Evolutionary conservation across 768 basidiomycete species (phyloP).

Genomic region (Flagelloscypha sp.): DNA sequence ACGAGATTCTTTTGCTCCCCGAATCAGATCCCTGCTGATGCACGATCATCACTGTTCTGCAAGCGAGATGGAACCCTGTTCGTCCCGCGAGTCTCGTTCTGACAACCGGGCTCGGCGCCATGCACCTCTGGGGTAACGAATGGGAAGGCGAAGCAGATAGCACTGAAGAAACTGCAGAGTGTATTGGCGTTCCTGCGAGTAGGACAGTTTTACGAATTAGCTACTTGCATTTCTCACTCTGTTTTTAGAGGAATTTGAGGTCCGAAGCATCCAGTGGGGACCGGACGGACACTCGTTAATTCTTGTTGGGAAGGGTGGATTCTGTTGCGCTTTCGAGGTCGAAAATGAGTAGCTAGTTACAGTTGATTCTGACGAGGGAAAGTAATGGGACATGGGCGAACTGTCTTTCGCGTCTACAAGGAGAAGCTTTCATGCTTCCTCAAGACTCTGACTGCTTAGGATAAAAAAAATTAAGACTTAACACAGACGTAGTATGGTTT

Average conservation of each 20-base stretch:
- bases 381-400: no score
- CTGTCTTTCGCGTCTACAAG: no score
- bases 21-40: slow-evolving; percentile 55
- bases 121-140: slow-evolving; percentile 81
- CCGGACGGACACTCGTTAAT: slow-evolving; percentile 81
- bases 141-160: slow-evolving; percentile 53
- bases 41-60: slow-evolving; percentile 56
- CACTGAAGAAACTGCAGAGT: slow-evolving; percentile 80
- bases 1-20: slow-evolving; percentile 48
- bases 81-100: slow-evolving; percentile 62
- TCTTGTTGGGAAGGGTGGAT: slow-evolving; percentile 66
- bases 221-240: slow-evolving; percentile 8
- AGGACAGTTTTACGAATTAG: slow-evolving; percentile 25
- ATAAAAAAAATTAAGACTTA: no score
- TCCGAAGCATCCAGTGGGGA: slow-evolving; percentile 66
- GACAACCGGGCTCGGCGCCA: slow-evolving; percentile 57
- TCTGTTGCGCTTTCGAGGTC: slow-evolving; percentile 84
- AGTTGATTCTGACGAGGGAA: no score
- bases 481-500: no score
- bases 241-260: slow-evolving; percentile 56
- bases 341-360: no score
- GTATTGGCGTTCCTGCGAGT: slow-evolving; percentile 84
- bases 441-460: no score
- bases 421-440: no score
- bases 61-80: slow-evolving; percentile 79